Evolutionary conservation across 2,329 filamentous ascomycete genomes (phyloP).

Genomic region (Trichoderma harzianum): DNA sequence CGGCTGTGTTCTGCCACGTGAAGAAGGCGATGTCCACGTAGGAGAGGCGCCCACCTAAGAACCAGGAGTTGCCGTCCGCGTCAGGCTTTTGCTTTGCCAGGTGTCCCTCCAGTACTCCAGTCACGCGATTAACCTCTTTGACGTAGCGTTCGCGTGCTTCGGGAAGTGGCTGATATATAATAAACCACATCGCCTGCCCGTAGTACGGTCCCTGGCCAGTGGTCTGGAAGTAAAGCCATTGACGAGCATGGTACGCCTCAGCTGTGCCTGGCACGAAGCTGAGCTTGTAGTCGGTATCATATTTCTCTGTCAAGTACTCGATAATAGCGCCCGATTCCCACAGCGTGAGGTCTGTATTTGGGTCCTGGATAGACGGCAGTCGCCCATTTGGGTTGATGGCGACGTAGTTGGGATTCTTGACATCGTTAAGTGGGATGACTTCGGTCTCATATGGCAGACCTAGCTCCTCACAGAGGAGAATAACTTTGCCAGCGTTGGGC

Average conservation of each 20-base stretch:
- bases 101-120: conserved; percentile 2
- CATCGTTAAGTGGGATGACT: conserved; percentile 20
- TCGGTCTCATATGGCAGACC: conserved; percentile 34
- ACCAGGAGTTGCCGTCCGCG: conserved; percentile 3
- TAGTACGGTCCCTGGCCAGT: conserved; percentile 40
- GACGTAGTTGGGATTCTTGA: conserved; percentile 28
- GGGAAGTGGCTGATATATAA: conserved; percentile 4
- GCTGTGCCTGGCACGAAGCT: conserved; percentile 22
- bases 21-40: conserved; percentile 8
- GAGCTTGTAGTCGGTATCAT: conserved; percentile 29
- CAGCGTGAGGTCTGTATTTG: conserved; percentile 30
- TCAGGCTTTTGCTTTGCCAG: conserved; percentile 7
- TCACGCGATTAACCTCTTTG: conserved; percentile 2
- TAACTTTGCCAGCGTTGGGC: conserved; percentile 33
- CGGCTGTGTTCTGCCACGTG: conserved; percentile 8
- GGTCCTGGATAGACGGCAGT: conserved; percentile 34
- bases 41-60: background rate
- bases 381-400: conserved; percentile 37
- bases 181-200: conserved; percentile 34
- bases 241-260: conserved; percentile 33
- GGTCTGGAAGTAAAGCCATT: conserved; percentile 38
- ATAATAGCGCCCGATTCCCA: conserved; percentile 31
- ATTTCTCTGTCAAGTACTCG: conserved; percentile 31
- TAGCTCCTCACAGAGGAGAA: conserved; percentile 37
- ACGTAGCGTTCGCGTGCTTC: conserved; percentile 4